Conservation (phyloP, 1,284 basidiomycete species). For the Boletus sp. region DNA sequence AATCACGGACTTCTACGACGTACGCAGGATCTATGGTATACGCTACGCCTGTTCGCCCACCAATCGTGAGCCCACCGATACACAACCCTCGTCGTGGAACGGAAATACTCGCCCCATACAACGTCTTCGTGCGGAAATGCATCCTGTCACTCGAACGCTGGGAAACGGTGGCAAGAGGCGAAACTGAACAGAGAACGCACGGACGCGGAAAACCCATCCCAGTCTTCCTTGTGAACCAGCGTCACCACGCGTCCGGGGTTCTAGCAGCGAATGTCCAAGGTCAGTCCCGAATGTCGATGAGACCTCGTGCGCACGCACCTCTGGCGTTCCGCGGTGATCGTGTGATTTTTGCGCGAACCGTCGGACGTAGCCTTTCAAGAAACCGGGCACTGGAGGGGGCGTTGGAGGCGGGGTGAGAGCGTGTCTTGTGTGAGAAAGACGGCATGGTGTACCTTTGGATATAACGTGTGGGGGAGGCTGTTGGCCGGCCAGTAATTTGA, state of each 20-base stretch:
- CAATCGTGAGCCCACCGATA: background rate
- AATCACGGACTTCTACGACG: constrained; percentile 71
- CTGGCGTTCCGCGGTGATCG: constrained; percentile 81
- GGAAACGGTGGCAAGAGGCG: background rate
- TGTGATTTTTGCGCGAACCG: constrained; percentile 85
- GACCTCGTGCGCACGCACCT: constrained; percentile 43
- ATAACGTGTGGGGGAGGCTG: constrained; percentile 73
- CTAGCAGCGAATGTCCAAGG: constrained; percentile 32
- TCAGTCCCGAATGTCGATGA: background rate
- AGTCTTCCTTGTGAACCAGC: constrained; percentile 79
- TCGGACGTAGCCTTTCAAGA: constrained; percentile 80
- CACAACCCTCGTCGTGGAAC: background rate
- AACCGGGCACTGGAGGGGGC: constrained; percentile 58
- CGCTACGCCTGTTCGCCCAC: constrained; percentile 54
- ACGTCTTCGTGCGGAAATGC: constrained; percentile 73
- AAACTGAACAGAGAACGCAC: constrained; percentile 36
- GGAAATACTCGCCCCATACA: constrained; percentile 66
- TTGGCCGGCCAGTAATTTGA: background rate
- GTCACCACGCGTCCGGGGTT: constrained; percentile 85
- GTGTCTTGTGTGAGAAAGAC: background rate
- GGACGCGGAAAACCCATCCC: constrained; percentile 65
- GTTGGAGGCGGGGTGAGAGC: background rate
- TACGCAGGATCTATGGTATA: constrained; percentile 80
- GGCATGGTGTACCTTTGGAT: constrained; percentile 43
- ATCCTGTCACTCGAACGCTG: constrained; percentile 44